Evolutionary conservation across 2,329 filamentous ascomycete species (phyloP).

Genomic region (Lasiodiplodia gonubiensis): DNA sequence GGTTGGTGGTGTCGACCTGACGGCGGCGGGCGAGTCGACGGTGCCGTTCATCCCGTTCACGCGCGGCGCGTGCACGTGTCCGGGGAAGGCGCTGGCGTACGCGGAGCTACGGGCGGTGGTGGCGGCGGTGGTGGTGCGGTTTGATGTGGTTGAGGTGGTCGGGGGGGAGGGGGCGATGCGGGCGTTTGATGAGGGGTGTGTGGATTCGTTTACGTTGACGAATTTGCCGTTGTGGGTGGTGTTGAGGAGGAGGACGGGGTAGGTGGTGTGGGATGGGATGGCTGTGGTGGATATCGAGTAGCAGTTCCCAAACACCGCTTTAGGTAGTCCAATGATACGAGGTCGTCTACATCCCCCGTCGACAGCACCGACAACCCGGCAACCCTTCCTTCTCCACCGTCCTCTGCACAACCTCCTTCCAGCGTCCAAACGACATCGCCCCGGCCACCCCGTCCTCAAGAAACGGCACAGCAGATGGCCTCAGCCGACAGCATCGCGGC

Average conservation of each 20-base stretch:
- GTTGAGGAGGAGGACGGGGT: constrained; percentile 30
- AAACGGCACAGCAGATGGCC: too few relatives aligned
- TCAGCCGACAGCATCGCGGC: too few relatives aligned
- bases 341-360: too few relatives aligned
- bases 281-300: too few relatives aligned
- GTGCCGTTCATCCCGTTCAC: constrained; percentile 23
- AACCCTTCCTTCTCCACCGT: too few relatives aligned
- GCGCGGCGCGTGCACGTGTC: constrained; percentile 14
- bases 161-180: constrained; percentile 32
- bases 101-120: constrained; percentile 33
- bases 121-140: constrained; percentile 33
- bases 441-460: too few relatives aligned
- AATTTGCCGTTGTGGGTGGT: constrained; percentile 38
- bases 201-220: constrained; percentile 32
- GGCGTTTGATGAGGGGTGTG: constrained; percentile 30
- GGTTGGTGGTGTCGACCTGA: background rate
- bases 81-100: constrained; percentile 35
- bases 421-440: too few relatives aligned
- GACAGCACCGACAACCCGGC: too few relatives aligned
- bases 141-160: constrained; percentile 33
- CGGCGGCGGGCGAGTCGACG: background rate
- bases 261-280: background rate
- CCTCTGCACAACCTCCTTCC: too few relatives aligned
- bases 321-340: too few relatives aligned
- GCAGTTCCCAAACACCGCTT: too few relatives aligned